These are phyloP conservation scores for Colletotrichum sp. DNA, from an alignment of 2,329 filamentous ascomycete genomes.

Conservation along the genomic window DNA sequence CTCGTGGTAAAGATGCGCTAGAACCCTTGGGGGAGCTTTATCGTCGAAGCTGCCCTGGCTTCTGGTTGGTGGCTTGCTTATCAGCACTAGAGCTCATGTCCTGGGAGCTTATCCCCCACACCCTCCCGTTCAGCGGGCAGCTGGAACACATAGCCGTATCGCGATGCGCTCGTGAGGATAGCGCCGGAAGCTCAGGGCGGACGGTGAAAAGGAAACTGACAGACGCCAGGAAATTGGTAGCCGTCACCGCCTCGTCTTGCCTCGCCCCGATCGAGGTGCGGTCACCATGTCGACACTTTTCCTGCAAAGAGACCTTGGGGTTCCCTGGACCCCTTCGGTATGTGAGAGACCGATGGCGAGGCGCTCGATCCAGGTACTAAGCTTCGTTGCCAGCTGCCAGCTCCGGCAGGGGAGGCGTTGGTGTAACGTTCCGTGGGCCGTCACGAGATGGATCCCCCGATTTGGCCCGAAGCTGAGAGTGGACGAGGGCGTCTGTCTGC, in stretches of 20 bases:
- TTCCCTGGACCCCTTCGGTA: not conserved
- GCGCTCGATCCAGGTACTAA: not conserved
- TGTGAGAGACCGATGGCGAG: not conserved
- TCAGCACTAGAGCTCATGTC: slow-evolving; percentile 10
- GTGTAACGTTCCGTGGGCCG: slow-evolving; percentile 9
- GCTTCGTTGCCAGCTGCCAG: not conserved
- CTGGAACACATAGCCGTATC: not conserved
- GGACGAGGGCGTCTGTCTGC: not conserved
- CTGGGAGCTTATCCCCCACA: slow-evolving; percentile 19
- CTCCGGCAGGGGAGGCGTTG: slow-evolving; percentile 3
- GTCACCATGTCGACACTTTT: not conserved
- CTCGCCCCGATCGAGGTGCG: not conserved
- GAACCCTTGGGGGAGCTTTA: slow-evolving; percentile 16
- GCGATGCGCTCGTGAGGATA: not conserved
- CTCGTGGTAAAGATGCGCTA: not conserved
- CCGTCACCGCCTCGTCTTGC: not conserved
- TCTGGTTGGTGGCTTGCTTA: slow-evolving; percentile 7
- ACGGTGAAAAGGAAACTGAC: not conserved
- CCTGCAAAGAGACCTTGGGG: not conserved
- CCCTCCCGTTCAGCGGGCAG: not conserved
- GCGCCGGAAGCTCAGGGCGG: not conserved
- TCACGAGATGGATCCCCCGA: not conserved
- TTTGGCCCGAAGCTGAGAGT: not conserved
- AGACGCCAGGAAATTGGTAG: not conserved
- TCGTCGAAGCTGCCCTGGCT: not conserved